phyloP scores from a whole-genome alignment of 495 filamentous ascomycete species.

The Xylaria telfairii region DNA sequence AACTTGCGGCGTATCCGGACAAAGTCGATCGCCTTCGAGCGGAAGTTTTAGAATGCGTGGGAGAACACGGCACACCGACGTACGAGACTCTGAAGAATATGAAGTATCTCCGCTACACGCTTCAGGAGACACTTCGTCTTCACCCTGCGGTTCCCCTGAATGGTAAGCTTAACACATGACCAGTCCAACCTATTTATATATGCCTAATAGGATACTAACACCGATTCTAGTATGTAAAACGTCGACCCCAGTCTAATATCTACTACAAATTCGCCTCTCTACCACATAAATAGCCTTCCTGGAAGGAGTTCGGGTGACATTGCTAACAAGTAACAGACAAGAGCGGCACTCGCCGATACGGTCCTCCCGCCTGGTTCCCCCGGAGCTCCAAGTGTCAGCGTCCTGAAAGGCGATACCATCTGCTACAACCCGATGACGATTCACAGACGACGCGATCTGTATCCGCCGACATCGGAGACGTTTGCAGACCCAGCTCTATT shows the following conservation, averaged over 20 bases:
- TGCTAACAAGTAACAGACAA: slow-evolving; percentile 13
- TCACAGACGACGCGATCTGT: slow-evolving; percentile 61
- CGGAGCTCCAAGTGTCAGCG: slow-evolving; percentile 39
- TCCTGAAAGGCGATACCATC: slow-evolving; percentile 48
- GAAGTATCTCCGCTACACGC: slow-evolving; percentile 47
- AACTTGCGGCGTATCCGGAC: slow-evolving; percentile 55
- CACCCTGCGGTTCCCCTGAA: slow-evolving; percentile 61
- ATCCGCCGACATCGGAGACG: slow-evolving; percentile 43
- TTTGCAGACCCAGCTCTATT: slow-evolving; percentile 58
- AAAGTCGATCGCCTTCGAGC: slow-evolving; percentile 54
- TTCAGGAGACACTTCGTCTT: slow-evolving; percentile 57
- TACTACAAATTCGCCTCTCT: neutral
- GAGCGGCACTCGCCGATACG: slow-evolving; percentile 21
- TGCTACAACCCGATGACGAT: slow-evolving; percentile 54
- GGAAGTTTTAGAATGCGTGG: slow-evolving; percentile 45
- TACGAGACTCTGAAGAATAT: slow-evolving; percentile 49
- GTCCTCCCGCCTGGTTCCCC: slow-evolving; percentile 31
- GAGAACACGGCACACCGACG: slow-evolving; percentile 37
- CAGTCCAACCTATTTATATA: neutral
- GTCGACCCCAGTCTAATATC: neutral
- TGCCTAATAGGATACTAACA: neutral
- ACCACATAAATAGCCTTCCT: too few species aligned
- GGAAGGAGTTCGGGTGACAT: too few species aligned
- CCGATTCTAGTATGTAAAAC: slow-evolving; percentile 5
- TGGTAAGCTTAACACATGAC: slow-evolving; percentile 11